phyloP scores from a whole-genome alignment of 495 filamentous ascomycete genomes.

The Aspergillus campestris region DNA sequence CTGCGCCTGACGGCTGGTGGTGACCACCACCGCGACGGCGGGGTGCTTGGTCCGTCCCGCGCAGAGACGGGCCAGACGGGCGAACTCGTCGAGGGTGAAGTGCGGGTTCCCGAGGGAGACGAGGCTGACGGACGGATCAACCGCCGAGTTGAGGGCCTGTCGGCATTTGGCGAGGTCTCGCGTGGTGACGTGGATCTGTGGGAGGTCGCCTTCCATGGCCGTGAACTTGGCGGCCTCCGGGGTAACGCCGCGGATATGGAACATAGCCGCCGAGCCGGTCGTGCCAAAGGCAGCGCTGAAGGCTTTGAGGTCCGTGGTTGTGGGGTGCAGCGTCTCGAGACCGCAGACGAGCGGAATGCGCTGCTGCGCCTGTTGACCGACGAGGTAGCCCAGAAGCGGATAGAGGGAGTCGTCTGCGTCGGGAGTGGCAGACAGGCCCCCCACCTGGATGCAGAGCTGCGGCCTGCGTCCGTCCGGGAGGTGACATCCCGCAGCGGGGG shows the following conservation, averaged over 20 bases:
- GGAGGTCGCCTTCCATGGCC: neutral
- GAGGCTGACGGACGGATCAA: conserved; percentile 11
- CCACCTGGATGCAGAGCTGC: neutral
- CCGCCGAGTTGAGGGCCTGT: conserved; percentile 9
- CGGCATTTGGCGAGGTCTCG: conserved; percentile 8
- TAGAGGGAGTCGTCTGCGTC: conserved; percentile 16
- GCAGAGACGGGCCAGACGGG: neutral
- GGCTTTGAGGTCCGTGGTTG: conserved; percentile 19
- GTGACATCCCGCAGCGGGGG: conserved; percentile 13
- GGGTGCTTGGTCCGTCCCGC: neutral
- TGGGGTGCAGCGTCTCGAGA: conserved; percentile 6
- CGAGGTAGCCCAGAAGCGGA: conserved; percentile 21
- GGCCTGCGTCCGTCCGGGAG: conserved; percentile 8
- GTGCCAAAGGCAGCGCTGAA: conserved; percentile 29
- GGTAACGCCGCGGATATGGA: conserved; percentile 21
- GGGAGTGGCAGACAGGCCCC: neutral
- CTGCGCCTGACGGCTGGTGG: neutral
- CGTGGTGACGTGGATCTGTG: neutral
- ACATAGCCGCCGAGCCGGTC: conserved; percentile 21
- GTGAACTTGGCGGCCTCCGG: conserved; percentile 10
- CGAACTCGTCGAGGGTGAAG: conserved; percentile 12
- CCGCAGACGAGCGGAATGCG: conserved; percentile 20
- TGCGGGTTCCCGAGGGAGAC: conserved; percentile 30
- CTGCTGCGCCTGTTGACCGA: conserved; percentile 10
- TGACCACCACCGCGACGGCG: neutral